These are phyloP conservation scores for Xylaria intraflava DNA, from an alignment of 495 filamentous ascomycete species.

Conservation along the genomic window DNA sequence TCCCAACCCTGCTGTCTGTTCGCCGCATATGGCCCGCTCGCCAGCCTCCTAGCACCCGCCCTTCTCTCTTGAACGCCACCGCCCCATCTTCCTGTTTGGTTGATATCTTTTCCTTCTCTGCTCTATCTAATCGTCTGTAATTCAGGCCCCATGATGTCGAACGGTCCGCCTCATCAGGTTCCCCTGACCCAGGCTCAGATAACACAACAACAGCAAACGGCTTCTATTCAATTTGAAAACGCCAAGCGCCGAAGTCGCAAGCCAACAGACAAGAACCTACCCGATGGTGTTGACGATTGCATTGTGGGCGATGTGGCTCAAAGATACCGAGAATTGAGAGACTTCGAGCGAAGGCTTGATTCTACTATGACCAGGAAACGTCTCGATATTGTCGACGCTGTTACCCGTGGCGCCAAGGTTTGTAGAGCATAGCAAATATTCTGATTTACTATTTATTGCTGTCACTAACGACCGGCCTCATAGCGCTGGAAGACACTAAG, in stretches of 20 bases:
- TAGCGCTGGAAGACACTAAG: conserved; percentile 75
- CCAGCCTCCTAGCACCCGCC: background rate
- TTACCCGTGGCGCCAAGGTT: conserved; percentile 70
- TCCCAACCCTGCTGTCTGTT: background rate
- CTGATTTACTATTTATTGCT: background rate
- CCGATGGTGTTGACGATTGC: conserved; percentile 77
- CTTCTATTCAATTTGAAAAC: conserved; percentile 51
- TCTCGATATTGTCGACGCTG: conserved; percentile 79
- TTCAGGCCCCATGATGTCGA: conserved; percentile 53
- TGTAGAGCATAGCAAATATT: conserved; percentile 4
- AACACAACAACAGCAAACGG: conserved; percentile 49
- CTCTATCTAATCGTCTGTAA: conserved; percentile 24
- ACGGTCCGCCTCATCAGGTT: conserved; percentile 40
- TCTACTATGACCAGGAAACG: conserved; percentile 92
- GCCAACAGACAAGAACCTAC: conserved; percentile 90
- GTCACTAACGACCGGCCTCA: conserved; percentile 4
- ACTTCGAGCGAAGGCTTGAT: conserved; percentile 83
- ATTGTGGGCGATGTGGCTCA: conserved; percentile 73
- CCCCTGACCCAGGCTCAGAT: conserved; percentile 48
- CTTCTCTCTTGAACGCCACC: background rate
- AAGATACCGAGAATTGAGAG: conserved; percentile 75
- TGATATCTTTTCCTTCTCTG: background rate
- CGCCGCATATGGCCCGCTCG: background rate
- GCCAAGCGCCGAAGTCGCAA: conserved; percentile 74
- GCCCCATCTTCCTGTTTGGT: background rate